Conservation (phyloP, 2,329 filamentous ascomycete genomes). For the Didymella sp. region DNA sequence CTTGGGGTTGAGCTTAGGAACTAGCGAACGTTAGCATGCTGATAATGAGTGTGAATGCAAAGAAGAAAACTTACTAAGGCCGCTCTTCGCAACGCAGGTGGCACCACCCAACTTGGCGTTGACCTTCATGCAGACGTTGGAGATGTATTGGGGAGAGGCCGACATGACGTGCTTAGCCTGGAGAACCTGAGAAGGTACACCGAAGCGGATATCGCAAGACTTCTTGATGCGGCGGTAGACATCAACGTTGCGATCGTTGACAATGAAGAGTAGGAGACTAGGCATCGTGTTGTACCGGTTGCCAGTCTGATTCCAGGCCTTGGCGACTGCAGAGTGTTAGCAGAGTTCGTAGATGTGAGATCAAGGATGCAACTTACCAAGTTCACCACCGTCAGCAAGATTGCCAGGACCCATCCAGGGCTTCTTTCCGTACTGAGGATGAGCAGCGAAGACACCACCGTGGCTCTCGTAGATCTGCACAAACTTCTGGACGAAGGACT, state of each 20-base stretch:
- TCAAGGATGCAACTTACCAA: slow-evolving; percentile 26
- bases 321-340: slow-evolving; percentile 52
- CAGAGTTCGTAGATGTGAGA: background rate
- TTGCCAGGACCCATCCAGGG: slow-evolving; percentile 44
- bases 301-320: slow-evolving; percentile 64
- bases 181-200: slow-evolving; percentile 84
- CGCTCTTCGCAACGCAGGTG: slow-evolving; percentile 63
- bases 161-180: slow-evolving; percentile 72
- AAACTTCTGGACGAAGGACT: slow-evolving; percentile 67
- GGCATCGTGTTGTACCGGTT: slow-evolving; percentile 64
- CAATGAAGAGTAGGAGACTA: slow-evolving; percentile 80
- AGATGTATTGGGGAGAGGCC: slow-evolving; percentile 81
- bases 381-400: slow-evolving; percentile 52
- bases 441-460: slow-evolving; percentile 61
- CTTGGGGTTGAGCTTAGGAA: slow-evolving; percentile 23
- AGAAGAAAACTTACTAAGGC: slow-evolving; percentile 28
- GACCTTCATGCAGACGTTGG: slow-evolving; percentile 95
- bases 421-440: slow-evolving; percentile 38
- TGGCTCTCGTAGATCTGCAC: slow-evolving; percentile 66
- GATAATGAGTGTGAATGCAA: background rate
- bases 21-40: background rate
- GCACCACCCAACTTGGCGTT: slow-evolving; percentile 92
- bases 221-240: slow-evolving; percentile 89
- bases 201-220: slow-evolving; percentile 82
- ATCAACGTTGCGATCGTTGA: slow-evolving; percentile 73